Conservation (phyloP, 805 yeast genomes). For the Clavispora phyllophila region DNA sequence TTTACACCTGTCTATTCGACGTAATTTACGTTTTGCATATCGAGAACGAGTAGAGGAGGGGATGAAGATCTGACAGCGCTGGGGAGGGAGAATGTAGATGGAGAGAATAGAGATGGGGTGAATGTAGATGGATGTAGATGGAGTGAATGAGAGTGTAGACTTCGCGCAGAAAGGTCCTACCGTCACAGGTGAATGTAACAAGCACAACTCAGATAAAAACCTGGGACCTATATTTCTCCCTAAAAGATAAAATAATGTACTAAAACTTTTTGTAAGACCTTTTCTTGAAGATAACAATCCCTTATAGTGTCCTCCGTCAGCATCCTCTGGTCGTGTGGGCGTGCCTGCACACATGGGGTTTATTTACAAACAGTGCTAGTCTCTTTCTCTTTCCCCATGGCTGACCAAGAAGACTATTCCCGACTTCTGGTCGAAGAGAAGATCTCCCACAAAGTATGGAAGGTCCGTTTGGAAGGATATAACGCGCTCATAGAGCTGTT, state of each 20-base stretch:
- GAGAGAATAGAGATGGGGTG: background rate
- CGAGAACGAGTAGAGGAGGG: background rate
- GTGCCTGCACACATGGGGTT: conserved; percentile 2
- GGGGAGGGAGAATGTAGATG: too few relatives aligned
- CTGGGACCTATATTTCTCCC: too few relatives aligned
- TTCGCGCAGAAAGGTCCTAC: too few relatives aligned
- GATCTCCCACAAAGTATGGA: conserved; percentile 56
- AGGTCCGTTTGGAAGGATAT: conserved; percentile 77
- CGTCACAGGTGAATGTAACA: too few relatives aligned
- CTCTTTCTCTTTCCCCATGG: background rate
- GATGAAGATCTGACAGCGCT: too few relatives aligned
- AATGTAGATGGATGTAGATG: too few relatives aligned
- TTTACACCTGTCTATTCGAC: background rate
- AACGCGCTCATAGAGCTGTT: conserved; percentile 56
- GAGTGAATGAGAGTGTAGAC: background rate
- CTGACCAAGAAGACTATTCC: conserved; percentile 50
- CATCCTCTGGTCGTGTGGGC: background rate
- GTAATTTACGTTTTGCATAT: conserved; percentile 3
- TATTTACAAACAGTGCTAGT: conserved; percentile 7
- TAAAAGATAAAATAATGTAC: too few relatives aligned
- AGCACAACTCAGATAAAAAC: too few relatives aligned
- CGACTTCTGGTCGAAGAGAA: conserved; percentile 63
- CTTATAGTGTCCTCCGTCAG: too few relatives aligned
- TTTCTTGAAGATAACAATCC: too few relatives aligned
- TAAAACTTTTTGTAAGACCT: too few relatives aligned